Percentiles rank a stretch among this genome's conserved stretches.
Evolutionary conservation across 208 protist species (phyloP).

Genomic region (Acanthamoeba lenticulata): DNA sequence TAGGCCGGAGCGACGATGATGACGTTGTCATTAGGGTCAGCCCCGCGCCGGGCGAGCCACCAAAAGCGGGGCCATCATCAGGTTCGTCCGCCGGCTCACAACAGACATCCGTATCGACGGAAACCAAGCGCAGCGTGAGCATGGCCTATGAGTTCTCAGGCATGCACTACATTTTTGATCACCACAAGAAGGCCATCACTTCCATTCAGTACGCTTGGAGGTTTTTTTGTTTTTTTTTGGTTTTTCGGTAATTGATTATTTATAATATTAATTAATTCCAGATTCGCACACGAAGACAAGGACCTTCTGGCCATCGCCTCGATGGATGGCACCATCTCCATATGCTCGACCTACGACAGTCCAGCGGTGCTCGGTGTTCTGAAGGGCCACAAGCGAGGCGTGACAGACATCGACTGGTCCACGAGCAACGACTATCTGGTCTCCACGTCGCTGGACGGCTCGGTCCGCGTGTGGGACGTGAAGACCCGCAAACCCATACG

Average conservation of each 20-base stretch:
- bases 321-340: constrained; percentile 55
- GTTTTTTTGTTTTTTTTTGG: neutral
- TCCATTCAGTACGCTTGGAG: neutral
- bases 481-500: constrained; percentile 8
- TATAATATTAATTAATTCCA: neutral
- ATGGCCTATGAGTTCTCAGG: constrained; percentile 61
- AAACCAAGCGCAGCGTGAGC: neutral
- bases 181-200: constrained; percentile 40
- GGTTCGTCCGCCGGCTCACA: neutral
- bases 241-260: neutral
- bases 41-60: no score
- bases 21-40: no score
- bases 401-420: constrained; percentile 62
- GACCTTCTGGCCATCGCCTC: constrained; percentile 59
- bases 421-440: constrained; percentile 59
- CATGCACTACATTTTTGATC: constrained; percentile 66
- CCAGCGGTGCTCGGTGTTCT: constrained; percentile 1
- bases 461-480: constrained; percentile 51
- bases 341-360: constrained; percentile 25
- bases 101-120: neutral
- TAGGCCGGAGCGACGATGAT: no score
- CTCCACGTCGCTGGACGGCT: constrained; percentile 39
- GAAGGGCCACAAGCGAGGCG: constrained; percentile 2
- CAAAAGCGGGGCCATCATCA: neutral
- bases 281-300: constrained; percentile 60